Conservation (phyloP, 2,329 filamentous ascomycete species). For the Talaromyces verruculosus region DNA sequence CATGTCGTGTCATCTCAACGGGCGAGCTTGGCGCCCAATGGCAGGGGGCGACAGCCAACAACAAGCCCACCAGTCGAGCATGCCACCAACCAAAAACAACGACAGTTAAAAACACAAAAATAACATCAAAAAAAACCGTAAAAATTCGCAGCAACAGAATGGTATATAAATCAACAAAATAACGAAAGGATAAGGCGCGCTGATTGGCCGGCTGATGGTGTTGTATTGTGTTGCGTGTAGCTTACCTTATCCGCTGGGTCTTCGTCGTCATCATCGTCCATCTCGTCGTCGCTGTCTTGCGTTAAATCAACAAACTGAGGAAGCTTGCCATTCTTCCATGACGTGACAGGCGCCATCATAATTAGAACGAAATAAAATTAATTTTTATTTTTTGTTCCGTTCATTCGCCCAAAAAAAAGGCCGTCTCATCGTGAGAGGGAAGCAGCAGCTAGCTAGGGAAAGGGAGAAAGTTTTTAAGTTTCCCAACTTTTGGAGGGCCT, state of each 20-base stretch:
- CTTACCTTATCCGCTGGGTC: slow-evolving; percentile 15
- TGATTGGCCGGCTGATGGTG: neutral
- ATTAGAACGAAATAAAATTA: neutral
- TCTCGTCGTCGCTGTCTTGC: slow-evolving; percentile 3
- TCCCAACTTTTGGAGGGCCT: neutral
- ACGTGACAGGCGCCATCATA: neutral
- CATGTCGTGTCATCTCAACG: neutral
- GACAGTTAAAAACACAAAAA: slow-evolving; percentile 20
- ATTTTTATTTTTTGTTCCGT: neutral
- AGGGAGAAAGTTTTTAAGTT: neutral
- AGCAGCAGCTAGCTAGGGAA: neutral
- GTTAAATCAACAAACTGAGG: slow-evolving; percentile 4
- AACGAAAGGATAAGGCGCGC: neutral
- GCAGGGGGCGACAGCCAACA: neutral
- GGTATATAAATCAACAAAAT: slow-evolving; percentile 1
- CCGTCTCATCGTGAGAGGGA: neutral
- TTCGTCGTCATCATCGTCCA: neutral
- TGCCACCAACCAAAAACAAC: neutral
- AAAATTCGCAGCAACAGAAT: slow-evolving; percentile 3
- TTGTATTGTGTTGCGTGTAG: neutral
- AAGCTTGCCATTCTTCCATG: neutral
- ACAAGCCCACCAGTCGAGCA: neutral
- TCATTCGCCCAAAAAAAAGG: neutral
- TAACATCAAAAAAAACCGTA: slow-evolving; percentile 12
- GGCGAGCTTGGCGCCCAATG: neutral